Evolutionary conservation across 352 stramenopile genomes (phyloP).

Genomic region (Phytophthora pini): DNA sequence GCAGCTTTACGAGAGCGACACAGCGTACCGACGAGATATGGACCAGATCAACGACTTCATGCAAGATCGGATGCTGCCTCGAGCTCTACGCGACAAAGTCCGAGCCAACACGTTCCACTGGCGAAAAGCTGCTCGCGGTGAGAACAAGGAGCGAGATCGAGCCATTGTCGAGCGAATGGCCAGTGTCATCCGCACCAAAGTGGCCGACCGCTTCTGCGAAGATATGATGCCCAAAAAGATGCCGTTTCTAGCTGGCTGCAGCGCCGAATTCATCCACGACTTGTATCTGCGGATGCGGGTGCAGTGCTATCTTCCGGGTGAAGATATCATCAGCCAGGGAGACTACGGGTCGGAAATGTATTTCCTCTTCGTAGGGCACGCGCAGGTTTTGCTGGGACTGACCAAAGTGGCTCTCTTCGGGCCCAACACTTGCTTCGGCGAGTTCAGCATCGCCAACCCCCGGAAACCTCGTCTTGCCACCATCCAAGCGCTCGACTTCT

Average conservation of each 20-base stretch:
- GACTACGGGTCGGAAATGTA: constrained; percentile 86
- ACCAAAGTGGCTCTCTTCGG: constrained; percentile 69
- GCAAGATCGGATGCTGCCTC: constrained; percentile 61
- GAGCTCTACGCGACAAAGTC: constrained; percentile 77
- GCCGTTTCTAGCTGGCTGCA: constrained; percentile 75
- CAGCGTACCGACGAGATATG: constrained; percentile 74
- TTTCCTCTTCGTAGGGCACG: constrained; percentile 81
- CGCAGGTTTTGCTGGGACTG: constrained; percentile 73
- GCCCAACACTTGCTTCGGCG: constrained; percentile 78
- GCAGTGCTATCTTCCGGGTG: constrained; percentile 72
- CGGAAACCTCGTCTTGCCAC: constrained; percentile 70
- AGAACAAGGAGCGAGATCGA: constrained; percentile 72
- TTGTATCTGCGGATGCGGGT: constrained; percentile 80
- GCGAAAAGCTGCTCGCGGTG: constrained; percentile 66
- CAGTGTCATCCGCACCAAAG: constrained; percentile 69
- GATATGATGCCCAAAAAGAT: constrained; percentile 77
- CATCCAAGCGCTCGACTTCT: constrained; percentile 83
- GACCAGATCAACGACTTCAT: constrained; percentile 83
- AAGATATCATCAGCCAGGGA: constrained; percentile 83
- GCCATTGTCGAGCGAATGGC: constrained; percentile 78
- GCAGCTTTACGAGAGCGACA: constrained; percentile 76
- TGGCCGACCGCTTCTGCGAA: constrained; percentile 75
- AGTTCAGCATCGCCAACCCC: constrained; percentile 84
- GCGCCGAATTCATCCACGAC: constrained; percentile 82
- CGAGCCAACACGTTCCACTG: constrained; percentile 83